A percentile compares a stretch with the other conserved stretches of the same genome.
Evolutionary conservation across 768 basidiomycete genomes (phyloP).

Genomic region (Boletus huronensis): DNA sequence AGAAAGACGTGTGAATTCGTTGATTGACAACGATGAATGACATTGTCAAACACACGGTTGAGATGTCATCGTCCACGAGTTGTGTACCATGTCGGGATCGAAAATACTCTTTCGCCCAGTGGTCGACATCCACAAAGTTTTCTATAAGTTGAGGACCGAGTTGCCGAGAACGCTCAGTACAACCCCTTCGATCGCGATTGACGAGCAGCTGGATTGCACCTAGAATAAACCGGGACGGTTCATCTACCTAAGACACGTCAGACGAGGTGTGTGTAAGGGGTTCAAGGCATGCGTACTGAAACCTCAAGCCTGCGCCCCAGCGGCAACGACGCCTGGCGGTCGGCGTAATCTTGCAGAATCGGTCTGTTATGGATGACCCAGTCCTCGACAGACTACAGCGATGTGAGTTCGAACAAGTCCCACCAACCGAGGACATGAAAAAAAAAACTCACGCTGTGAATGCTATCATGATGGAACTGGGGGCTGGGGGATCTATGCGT

Average conservation of each 20-base stretch:
- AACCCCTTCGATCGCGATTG: slow-evolving; percentile 21
- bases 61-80: slow-evolving; percentile 15
- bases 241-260: slow-evolving; percentile 20
- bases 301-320: slow-evolving; percentile 24
- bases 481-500: background rate
- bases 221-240: slow-evolving; percentile 24
- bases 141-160: slow-evolving; percentile 32
- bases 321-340: slow-evolving; percentile 26
- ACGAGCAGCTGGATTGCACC: slow-evolving; percentile 28
- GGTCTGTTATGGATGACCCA: slow-evolving; percentile 25
- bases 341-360: slow-evolving; percentile 25
- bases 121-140: slow-evolving; percentile 28
- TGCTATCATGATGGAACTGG: background rate
- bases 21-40: background rate
- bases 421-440: background rate
- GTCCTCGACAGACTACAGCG: slow-evolving; percentile 13
- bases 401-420: background rate
- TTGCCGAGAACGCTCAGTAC: slow-evolving; percentile 13
- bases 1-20: background rate
- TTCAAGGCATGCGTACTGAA: slow-evolving; percentile 14
- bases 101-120: slow-evolving; percentile 29
- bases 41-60: slow-evolving; percentile 15
- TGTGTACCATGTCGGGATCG: slow-evolving; percentile 17
- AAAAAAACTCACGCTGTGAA: slow-evolving; percentile 6
- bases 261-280: background rate